Evolutionary conservation across 2,329 filamentous ascomycete species (phyloP), one percentile per base, ranked within the genome.

Genomic region (Venturia oleaginea): DNA sequence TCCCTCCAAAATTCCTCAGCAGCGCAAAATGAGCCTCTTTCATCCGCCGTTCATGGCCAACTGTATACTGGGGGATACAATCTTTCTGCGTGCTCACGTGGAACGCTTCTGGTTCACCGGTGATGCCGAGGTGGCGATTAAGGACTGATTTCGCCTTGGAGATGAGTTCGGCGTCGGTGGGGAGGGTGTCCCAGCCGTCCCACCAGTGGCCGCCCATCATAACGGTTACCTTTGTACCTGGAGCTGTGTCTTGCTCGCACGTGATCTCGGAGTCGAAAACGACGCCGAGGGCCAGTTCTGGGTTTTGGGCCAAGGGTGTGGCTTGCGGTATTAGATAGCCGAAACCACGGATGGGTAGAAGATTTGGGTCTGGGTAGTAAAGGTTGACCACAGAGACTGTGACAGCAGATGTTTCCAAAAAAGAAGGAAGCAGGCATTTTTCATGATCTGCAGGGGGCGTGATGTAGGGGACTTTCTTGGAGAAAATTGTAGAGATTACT

Each of bases 191-290:
- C 78, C 82, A 86, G 65, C 79, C 83, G 73, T 91, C 82, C 91
- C 91, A 97, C 83, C 90, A 91, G 76, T 97, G 92, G 1, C 94
- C 94, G 66, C 94, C 94, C 65, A 99, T 80, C 86, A 99, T 96
- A 69, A 97, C 90, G 19, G 93, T 96, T 63, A 97, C 76, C 74
- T 96, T 96, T 17, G 91, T 96, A 30, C 90, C 91, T 0, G 74
- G 72, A 1, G 75, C 80, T 4, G 76, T 79, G 72, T 88, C 84
- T 69, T 84, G 80, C 22, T 42, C 61, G 7, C 24, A 19, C 13
- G 64, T 65, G 22, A 83, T 83, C 67, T 91, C 86, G 2, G 87
- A 90, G 75, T 96, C 92, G 75, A 97, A 97, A 66, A 97, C 89
- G 62, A 97, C 92, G 67, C 94, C 94, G 6, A 99, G 85, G 0